Base-by-base conservation (phyloP, 108 stramenopile species). In the Cyclostephanos invisitatus region DNA sequence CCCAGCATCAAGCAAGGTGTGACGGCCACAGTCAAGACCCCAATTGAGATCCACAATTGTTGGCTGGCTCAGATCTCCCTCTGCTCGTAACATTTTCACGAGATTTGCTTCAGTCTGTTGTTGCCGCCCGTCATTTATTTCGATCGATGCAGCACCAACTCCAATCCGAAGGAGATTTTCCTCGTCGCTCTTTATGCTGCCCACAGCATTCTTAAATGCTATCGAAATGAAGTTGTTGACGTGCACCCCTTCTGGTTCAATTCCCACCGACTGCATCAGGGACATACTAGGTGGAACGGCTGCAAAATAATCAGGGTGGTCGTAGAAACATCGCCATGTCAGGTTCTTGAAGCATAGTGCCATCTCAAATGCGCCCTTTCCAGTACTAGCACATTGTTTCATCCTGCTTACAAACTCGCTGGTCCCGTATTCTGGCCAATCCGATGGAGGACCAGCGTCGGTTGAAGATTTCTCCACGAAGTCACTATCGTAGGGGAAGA, bases 361-460 rank as follows among this genome's bases (percentile, higher is more conserved):
- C 65, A 76, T 70, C 75, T 65, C 70, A 58, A 89, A 80, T 44
- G 91, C 86, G 0, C 73, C 75, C 12, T 68, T 68, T 10, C 64
- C 47, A 10, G 37, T 24, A n/a, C 57, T 35, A 32, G 40, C 60
- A n/a, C 60, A 25, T 46, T 65, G 50, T 56, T 75, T 79, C 20
- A 85, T 65, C 57, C 81, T 56, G 17, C 77, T 61, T 2, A 88
- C 64, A 67, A 79, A 93, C 9, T 83, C 85, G 22, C 85, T 73
- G 17, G 91, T 85, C 24, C 89, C 90, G 59, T 90, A 91, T 44
- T 87, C 88, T 51, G 94, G 91, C 81, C 91, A 93, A 75, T 84
- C 68, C 22, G 25, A 14, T 54, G 90, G 87, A 21, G 72, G 72
- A 47, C 59, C 18, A 32, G 74, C 67, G 50, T 22, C 48, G 7